Base-by-base conservation (phyloP, 768 basidiomycete genomes). In the Holtermannia corniformis region DNA sequence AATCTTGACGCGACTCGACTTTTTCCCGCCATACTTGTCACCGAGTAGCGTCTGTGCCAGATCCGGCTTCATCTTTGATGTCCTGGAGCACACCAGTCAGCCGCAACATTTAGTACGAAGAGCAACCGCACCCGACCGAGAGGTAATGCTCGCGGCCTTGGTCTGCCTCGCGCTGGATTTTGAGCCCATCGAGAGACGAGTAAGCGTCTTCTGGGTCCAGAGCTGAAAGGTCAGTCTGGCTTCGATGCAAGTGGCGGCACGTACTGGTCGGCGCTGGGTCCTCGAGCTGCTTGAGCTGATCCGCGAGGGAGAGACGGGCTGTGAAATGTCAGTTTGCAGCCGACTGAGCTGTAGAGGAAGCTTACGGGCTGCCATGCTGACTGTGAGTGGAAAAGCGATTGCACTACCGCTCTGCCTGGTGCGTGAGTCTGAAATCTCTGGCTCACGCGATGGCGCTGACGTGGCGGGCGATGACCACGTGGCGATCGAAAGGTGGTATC, bases 211-310 rank as follows among this genome's bases (percentile, higher is more conserved):
- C 88, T 11, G 83, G 84, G 71, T 90, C 86, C 63, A 81, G 77
- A 64, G 87, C 85, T 85, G 63, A 40, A 54, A 44, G 25, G 25
- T 48, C 45, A 61, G 50, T 55, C 48, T 51, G 32, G 45, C 49
- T 19, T 26, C 32, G 47, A 32, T 2, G 41, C 49, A 20, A 41
- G 41, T 40, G 26, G 46, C 13, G 50, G 46, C 53, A 55, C 22
- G 25, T 45, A 84, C 88, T 86, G 32, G 76, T 72, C 46, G 85
- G 85, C 11, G 82, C 78, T 20, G 82, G 74, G 48, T 86, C 80
- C 44, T 86, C 79, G 22, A 96, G 80, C 64, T 84, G 79, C 32
- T 84, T 84, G 41, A 95, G 81, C 65, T 93, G 89, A 67, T 92
- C 80, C 2, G 75, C 71, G 16, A 77, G 66, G 2, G 72, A 70